Evolutionary conservation across 2,329 filamentous ascomycete genomes (phyloP), one percentile per base, ranked within the genome.

Genomic region (Leptographium wingfieldii): DNA sequence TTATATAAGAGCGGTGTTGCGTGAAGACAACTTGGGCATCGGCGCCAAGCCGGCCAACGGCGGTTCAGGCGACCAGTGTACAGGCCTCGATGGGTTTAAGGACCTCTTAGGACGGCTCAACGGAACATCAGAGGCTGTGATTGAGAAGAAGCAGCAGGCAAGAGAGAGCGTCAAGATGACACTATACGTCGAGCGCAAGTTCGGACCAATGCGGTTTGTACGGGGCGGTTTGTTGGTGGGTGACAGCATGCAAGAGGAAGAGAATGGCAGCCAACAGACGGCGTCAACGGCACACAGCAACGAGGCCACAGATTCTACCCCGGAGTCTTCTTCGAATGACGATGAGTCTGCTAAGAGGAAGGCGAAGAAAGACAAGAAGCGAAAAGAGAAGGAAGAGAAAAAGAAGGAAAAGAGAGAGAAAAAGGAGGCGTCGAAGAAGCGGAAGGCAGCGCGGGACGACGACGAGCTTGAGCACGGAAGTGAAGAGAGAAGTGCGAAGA

Each of bases 11-110:
- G 88, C 95, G 48, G 74, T 84, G 35, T 74, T 96, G 64, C 96
- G 96, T 69, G 92, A 97, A 69, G 91, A 97, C 70, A 95, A 86
- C 67, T 82, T 95, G 52, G 94, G 94, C 3, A 77, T 99, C 52
- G 94, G 94, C 35, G 94, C 92, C 65, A 87, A 87, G 71, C 79
- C 83, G 64, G 27, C 57, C 3, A 61, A 59, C 40, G 86, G 60
- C 48, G 86, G 86, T 59, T 84, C 83, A 67, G 85, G 86, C 65
- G 85, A 90, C 65, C 83, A 89, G 69, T 83, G 90, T 64, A 95
- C 92, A 27, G 94, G 92, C 0, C 79, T 97, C 46, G 88, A 92
- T 69, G 87, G 86, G 22, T 90, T 97, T 66, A 89, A 92, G 68
- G 89, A 90, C 64, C 76, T 99, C 5, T 76, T 99, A 25, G 92